Percentiles rank a stretch among this genome's conserved stretches.
Conservation (phyloP, 2,329 filamentous ascomycete species). For the Verticillium nonalfalfae region DNA sequence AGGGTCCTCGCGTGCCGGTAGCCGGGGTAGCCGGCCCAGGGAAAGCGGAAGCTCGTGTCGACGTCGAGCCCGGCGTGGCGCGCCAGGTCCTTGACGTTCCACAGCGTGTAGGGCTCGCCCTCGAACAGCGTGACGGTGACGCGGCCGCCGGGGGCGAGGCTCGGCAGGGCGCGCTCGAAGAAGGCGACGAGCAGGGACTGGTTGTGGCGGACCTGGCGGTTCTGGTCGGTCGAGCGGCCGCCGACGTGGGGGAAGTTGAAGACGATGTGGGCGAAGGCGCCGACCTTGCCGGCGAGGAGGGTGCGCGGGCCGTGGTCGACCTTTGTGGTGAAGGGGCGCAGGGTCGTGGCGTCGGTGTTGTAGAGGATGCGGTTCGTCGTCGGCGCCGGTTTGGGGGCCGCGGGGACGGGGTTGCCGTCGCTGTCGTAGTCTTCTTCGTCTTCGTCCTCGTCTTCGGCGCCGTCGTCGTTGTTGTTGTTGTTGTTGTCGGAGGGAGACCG, state of each 20-base stretch:
- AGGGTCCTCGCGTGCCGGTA: slow-evolving; percentile 70
- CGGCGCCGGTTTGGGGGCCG: slow-evolving; percentile 5
- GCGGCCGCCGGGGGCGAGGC: slow-evolving; percentile 44
- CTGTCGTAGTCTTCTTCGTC: slow-evolving; percentile 10
- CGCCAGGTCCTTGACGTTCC: slow-evolving; percentile 87
- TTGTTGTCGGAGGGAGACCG: too few relatives aligned
- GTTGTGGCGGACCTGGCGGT: slow-evolving; percentile 88
- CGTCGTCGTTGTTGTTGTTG: slow-evolving; percentile 2
- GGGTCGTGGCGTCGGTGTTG: slow-evolving; percentile 61
- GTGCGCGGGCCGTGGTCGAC: slow-evolving; percentile 2
- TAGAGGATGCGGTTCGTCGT: slow-evolving; percentile 45
- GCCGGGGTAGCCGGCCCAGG: slow-evolving; percentile 60
- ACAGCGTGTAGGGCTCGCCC: slow-evolving; percentile 87
- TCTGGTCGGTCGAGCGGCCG: slow-evolving; percentile 86
- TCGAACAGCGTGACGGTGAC: slow-evolving; percentile 89
- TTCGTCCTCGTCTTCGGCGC: not conserved
- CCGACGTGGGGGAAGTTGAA: slow-evolving; percentile 99
- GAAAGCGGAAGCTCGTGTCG: slow-evolving; percentile 64
- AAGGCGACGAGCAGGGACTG: slow-evolving; percentile 70
- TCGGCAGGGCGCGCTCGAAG: slow-evolving; percentile 48
- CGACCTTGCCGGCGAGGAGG: slow-evolving; percentile 10
- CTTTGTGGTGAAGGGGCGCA: slow-evolving; percentile 37
- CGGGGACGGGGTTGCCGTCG: slow-evolving; percentile 1
- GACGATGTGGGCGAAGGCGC: slow-evolving; percentile 67
- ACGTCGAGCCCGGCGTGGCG: slow-evolving; percentile 69